Base-by-base conservation (phyloP, 1,284 basidiomycete species). In the Cerrena zonata region DNA sequence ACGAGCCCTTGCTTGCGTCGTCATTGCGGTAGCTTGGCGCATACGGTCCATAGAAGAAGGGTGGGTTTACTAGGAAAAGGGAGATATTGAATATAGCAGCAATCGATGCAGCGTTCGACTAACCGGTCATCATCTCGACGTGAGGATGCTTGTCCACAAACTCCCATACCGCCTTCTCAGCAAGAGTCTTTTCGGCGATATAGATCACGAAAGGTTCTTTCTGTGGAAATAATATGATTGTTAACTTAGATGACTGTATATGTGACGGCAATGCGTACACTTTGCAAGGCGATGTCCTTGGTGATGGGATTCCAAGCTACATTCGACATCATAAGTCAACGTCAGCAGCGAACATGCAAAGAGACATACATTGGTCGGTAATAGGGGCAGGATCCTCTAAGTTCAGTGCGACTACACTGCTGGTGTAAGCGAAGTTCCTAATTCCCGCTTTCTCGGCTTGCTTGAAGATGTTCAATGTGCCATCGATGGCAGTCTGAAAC, bases 371-470 rank as follows among this genome's bases (percentile, higher is more conserved):
- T 10, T 54, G 39, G 30, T 52, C 52, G 3, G 47, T 52, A 27
- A n/a, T 11, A 15, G 27, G 26, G 3, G 45, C 27, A 4, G 37
- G 12, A 15, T 23, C 26, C 26, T 4, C 19, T 11, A 40, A 5
- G 34, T 30, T 48, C 7, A 47, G 5, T 18, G 51, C 51, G 26
- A 45, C 45, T 41, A 58, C 46, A 40, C 58, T 64, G 53, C 65
- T 65, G 10, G 56, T 57, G 19, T 59, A 42, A 11, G 59, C 58
- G 45, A 66, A 59, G n/a, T 61, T 64, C 45, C 55, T 55, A 26
- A 68, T 58, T 0, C 67, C 66, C 1, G 58, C 60, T 22, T 57
- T 51, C 37, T 65, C 54, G 11, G 60, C 60, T 43, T 66, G 62
- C n/a, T 57, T 58, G 1, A 68, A 48, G 21, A 68, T 49, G 45